Percentiles rank a stretch among this genome's conserved stretches.
phyloP scores from a whole-genome alignment of 2,329 filamentous ascomycete genomes.

The Chaetomium olivaceum region DNA sequence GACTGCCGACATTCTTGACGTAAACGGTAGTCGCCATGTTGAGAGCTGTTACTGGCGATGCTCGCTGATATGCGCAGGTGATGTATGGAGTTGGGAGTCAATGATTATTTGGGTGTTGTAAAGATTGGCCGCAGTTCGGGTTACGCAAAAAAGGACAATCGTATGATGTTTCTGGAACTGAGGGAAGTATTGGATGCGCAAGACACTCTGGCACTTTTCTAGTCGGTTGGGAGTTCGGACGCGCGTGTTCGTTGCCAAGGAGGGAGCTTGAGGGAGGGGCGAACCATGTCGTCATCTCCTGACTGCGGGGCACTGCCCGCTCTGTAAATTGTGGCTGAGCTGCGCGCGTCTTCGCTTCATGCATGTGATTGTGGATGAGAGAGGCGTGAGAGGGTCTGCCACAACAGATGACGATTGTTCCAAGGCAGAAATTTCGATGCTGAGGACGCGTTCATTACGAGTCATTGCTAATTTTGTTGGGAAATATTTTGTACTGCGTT shows the following conservation, averaged over 20 bases:
- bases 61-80: not conserved
- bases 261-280: conserved; percentile 5
- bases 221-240: conserved; percentile 12
- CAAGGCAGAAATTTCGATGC: not conserved
- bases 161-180: not conserved
- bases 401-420: not conserved
- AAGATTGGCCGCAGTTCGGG: not conserved
- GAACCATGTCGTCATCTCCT: conserved; percentile 29
- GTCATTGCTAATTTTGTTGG: not conserved
- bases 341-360: not conserved
- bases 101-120: not conserved
- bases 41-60: conserved; percentile 16
- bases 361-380: not conserved
- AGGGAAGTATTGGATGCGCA: not conserved
- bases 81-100: not conserved
- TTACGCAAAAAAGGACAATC: not conserved
- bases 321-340: conserved; percentile 9
- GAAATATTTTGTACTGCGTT: not conserved
- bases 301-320: conserved; percentile 13
- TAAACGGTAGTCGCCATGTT: conserved; percentile 70
- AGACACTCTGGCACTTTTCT: conserved; percentile 2
- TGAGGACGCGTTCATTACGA: not conserved
- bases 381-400: not conserved
- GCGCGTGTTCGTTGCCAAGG: conserved; percentile 24
- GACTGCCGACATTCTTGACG: conserved; percentile 82